These are phyloP conservation scores for Phytophthora uliginosa DNA, from an alignment of 352 stramenopile genomes.

Conservation along the genomic window DNA sequence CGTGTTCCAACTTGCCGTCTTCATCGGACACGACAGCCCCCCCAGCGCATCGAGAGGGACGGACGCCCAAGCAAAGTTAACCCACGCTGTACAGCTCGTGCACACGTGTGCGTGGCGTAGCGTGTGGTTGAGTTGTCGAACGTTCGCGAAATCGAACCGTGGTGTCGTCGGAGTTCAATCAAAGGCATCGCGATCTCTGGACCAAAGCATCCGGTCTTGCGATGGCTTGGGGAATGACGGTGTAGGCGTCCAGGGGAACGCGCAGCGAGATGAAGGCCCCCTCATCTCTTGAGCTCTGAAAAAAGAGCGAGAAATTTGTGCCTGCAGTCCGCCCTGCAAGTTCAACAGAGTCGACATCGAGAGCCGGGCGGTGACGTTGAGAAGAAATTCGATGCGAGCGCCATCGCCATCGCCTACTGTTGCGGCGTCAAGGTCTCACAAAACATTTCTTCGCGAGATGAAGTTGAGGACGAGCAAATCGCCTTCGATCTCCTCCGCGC, in stretches of 20 bases:
- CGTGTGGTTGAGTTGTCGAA: conserved; percentile 12
- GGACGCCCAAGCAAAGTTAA: conserved; percentile 30
- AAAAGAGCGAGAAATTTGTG: conserved; percentile 17
- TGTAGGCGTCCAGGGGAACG: neutral
- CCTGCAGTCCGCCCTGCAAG: conserved; percentile 11
- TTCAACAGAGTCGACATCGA: conserved; percentile 17
- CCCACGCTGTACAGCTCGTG: conserved; percentile 23
- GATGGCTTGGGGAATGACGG: no score
- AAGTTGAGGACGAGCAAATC: conserved; percentile 34
- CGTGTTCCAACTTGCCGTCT: conserved; percentile 5
- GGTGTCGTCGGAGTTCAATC: conserved; percentile 15
- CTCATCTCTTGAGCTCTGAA: conserved; percentile 25
- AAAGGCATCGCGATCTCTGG: neutral
- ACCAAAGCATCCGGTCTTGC: no score
- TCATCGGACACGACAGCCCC: conserved; percentile 24
- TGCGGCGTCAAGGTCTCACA: neutral
- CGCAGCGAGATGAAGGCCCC: conserved; percentile 11
- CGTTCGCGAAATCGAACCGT: conserved; percentile 10
- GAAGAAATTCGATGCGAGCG: conserved; percentile 9
- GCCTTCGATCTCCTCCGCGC: conserved; percentile 14
- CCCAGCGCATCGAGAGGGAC: neutral
- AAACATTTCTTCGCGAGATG: conserved; percentile 24
- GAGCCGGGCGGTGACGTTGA: conserved; percentile 15
- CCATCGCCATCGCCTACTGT: neutral
- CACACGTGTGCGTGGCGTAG: conserved; percentile 5